Percentiles rank a stretch among this genome's conserved stretches.
These are phyloP conservation scores for Exophiala aquamarina DNA, from an alignment of 2,329 filamentous ascomycete genomes.

Conservation along the genomic window DNA sequence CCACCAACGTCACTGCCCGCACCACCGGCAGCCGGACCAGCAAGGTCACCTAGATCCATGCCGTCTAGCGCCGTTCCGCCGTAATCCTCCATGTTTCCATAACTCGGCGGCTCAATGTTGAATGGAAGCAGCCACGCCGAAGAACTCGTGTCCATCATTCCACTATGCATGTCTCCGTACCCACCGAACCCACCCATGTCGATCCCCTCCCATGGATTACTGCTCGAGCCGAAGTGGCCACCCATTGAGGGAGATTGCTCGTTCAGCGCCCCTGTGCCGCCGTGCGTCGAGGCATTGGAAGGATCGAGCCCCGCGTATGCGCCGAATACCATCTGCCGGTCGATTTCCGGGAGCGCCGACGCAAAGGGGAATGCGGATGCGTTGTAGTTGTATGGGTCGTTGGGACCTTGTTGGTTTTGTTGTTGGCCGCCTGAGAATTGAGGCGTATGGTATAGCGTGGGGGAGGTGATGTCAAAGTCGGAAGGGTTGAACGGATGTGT, in stretches of 20 bases:
- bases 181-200: conserved; percentile 25
- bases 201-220: conserved; percentile 25
- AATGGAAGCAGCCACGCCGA: conserved; percentile 90
- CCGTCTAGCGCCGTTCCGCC: conserved; percentile 22
- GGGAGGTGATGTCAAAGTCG: conserved; percentile 27
- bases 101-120: conserved; percentile 76
- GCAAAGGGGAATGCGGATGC: conserved; percentile 39
- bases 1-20: conserved; percentile 12
- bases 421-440: conserved; percentile 15
- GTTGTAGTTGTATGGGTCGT: conserved; percentile 29
- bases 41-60: conserved; percentile 21
- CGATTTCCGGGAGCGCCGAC: conserved; percentile 62
- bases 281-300: conserved; percentile 19
- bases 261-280: conserved; percentile 26
- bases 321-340: conserved; percentile 73
- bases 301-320: conserved; percentile 63
- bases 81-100: conserved; percentile 22
- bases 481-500: conserved; percentile 22
- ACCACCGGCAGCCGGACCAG: conserved; percentile 1
- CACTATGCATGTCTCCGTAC: conserved; percentile 16
- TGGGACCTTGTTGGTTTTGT: conserved; percentile 5
- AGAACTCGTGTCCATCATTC: conserved; percentile 19
- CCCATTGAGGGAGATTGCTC: conserved; percentile 23
- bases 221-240: conserved; percentile 25
- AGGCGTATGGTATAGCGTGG: conserved; percentile 20